These are phyloP conservation scores for Saccharomyces paradoxus DNA, from an alignment of 805 yeast genomes.

Conservation along the genomic window DNA sequence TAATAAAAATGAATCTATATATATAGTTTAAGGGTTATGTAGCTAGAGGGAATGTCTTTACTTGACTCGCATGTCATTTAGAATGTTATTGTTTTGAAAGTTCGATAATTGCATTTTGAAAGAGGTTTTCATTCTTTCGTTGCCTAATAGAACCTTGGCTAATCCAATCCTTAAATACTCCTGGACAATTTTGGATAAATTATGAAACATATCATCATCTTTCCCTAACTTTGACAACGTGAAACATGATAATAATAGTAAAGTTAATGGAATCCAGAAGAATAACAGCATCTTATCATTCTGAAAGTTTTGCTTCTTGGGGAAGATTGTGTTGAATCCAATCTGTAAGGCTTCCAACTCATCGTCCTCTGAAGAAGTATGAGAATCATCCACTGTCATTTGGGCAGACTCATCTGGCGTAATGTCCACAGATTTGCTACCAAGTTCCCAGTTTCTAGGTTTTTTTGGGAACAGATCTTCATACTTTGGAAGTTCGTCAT, in stretches of 20 bases:
- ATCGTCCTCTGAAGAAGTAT: constrained; percentile 28
- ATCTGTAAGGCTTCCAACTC: constrained; percentile 29
- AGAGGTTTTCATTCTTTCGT: constrained; percentile 37
- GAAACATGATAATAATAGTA: constrained; percentile 44
- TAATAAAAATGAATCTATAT: neutral
- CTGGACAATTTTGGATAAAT: constrained; percentile 28
- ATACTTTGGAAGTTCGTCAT: constrained; percentile 52
- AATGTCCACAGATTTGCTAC: neutral
- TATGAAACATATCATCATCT: constrained; percentile 27
- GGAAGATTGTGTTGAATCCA: constrained; percentile 33
- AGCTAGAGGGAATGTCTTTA: neutral
- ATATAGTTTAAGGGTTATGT: neutral
- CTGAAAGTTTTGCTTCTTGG: constrained; percentile 38
- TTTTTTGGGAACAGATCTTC: constrained; percentile 56
- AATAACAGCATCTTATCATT: constrained; percentile 81
- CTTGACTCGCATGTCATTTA: constrained; percentile 3
- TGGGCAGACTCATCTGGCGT: neutral
- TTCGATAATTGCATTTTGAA: constrained; percentile 27
- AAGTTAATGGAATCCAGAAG: constrained; percentile 81
- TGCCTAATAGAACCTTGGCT: constrained; percentile 44
- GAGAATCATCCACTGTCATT: constrained; percentile 15
- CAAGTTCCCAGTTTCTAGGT: neutral
- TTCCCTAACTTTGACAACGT: constrained; percentile 33
- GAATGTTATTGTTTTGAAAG: constrained; percentile 14
- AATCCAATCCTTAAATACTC: constrained; percentile 35